Evolutionary conservation across 2,329 filamentous ascomycete genomes (phyloP).

Genomic region (Boeremia exigua): DNA sequence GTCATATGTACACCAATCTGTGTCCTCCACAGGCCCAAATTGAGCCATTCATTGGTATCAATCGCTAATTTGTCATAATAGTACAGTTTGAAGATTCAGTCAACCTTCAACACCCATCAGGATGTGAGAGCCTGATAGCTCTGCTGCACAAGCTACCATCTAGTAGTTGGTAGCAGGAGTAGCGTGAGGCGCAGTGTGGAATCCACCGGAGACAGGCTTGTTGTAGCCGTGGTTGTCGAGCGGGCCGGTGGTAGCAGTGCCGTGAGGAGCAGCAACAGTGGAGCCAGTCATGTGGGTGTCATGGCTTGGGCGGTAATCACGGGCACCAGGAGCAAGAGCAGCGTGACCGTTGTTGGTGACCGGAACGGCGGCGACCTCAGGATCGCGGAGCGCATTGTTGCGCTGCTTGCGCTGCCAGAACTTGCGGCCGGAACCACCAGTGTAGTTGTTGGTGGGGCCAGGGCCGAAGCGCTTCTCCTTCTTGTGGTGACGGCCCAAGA

Average conservation of each 20-base stretch:
- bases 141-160: background rate
- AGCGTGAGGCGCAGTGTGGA: slow-evolving; percentile 55
- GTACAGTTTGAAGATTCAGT: slow-evolving; percentile 4
- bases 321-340: slow-evolving; percentile 31
- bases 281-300: slow-evolving; percentile 59
- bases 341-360: slow-evolving; percentile 19
- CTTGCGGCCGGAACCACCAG: slow-evolving; percentile 61
- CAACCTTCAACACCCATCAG: background rate
- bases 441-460: slow-evolving; percentile 71
- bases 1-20: slow-evolving; percentile 14
- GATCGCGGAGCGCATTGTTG: slow-evolving; percentile 48
- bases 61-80: slow-evolving; percentile 16
- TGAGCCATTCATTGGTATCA: slow-evolving; percentile 12
- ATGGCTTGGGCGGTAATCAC: slow-evolving; percentile 53
- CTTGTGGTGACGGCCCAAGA: slow-evolving; percentile 73
- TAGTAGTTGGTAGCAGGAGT: slow-evolving; percentile 39
- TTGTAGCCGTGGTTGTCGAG: slow-evolving; percentile 35
- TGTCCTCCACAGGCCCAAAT: background rate
- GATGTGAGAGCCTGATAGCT: background rate
- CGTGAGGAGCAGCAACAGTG: slow-evolving; percentile 50
- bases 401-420: slow-evolving; percentile 53
- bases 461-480: slow-evolving; percentile 76
- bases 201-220: slow-evolving; percentile 49
- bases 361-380: slow-evolving; percentile 45
- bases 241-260: slow-evolving; percentile 13